phyloP scores from a whole-genome alignment of 2,329 filamentous ascomycete genomes.

The Sporothrix globosa region DNA sequence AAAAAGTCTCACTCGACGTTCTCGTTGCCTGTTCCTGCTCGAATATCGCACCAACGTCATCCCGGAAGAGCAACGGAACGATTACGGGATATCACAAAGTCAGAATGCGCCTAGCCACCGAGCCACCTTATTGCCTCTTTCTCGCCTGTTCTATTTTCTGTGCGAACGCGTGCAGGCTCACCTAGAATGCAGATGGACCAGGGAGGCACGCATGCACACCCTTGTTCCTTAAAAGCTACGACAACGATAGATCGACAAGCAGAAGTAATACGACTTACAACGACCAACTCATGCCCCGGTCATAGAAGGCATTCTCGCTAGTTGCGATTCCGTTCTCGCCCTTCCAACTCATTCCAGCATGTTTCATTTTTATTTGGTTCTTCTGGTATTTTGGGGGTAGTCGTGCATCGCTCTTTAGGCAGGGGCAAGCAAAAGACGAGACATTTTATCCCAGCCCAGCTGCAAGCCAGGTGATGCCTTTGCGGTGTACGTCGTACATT shows the following conservation, averaged over 20 bases:
- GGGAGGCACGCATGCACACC: not conserved
- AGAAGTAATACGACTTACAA: not conserved
- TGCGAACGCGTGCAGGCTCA: slow-evolving; percentile 11
- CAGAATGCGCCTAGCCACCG: not conserved
- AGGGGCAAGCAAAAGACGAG: slow-evolving; percentile 4
- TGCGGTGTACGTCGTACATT: not conserved
- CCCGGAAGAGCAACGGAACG: not conserved
- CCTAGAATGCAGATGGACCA: not conserved
- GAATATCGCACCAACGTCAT: not conserved
- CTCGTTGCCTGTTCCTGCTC: slow-evolving; percentile 14
- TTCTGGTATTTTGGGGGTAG: not conserved
- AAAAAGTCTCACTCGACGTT: not conserved
- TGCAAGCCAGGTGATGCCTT: not conserved
- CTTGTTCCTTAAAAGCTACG: not conserved
- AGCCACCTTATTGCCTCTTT: not conserved
- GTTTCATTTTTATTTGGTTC: slow-evolving; percentile 4
- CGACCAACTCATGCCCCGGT: not conserved
- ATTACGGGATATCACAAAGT: not conserved
- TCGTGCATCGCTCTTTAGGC: slow-evolving; percentile 5
- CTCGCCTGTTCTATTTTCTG: not conserved
- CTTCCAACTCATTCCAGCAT: not conserved
- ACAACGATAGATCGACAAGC: not conserved
- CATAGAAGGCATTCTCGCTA: not conserved
- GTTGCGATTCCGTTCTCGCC: not conserved
- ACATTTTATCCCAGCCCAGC: not conserved